Evolutionary conservation across 257 asterid species (phyloP).

Genomic region (Gardenia jasminoides): DNA sequence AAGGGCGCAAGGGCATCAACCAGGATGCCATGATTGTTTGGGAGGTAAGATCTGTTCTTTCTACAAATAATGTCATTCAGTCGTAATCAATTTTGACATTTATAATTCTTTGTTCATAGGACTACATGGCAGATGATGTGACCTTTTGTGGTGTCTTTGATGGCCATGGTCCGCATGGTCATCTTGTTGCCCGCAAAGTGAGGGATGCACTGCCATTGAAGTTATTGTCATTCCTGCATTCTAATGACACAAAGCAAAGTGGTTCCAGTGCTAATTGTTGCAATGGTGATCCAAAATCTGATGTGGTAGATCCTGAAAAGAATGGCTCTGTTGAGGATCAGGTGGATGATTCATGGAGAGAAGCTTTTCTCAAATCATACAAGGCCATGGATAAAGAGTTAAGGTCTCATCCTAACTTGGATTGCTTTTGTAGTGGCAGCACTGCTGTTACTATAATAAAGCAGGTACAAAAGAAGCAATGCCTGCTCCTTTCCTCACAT

Average conservation of each 20-base stretch:
- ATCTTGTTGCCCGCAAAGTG: constrained; percentile 91
- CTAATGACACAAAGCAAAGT: constrained; percentile 52
- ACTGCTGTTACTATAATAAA: constrained; percentile 82
- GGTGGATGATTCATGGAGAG: constrained; percentile 67
- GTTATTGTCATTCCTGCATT: constrained; percentile 52
- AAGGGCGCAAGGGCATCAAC: constrained; percentile 96
- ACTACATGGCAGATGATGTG: constrained; percentile 81
- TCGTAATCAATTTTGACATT: constrained; percentile 2
- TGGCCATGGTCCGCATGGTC: constrained; percentile 98
- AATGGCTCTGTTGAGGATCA: constrained; percentile 43
- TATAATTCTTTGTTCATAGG: constrained; percentile 42
- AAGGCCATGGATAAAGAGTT: constrained; percentile 94
- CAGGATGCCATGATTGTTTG: constrained; percentile 99
- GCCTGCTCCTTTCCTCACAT: not conserved
- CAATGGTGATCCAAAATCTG: constrained; percentile 50
- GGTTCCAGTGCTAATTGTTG: constrained; percentile 65
- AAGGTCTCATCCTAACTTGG: constrained; percentile 82
- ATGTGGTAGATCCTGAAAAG: constrained; percentile 69
- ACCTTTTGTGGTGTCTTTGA: constrained; percentile 91
- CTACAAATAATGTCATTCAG: not conserved
- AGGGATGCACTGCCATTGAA: constrained; percentile 82
- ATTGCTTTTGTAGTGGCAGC: constrained; percentile 99
- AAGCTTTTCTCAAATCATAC: constrained; percentile 83
- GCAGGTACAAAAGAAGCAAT: constrained; percentile 49
- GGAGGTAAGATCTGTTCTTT: constrained; percentile 61